Base-by-base conservation (phyloP, 768 basidiomycete species). In the Boletus pseudopeckii region DNA sequence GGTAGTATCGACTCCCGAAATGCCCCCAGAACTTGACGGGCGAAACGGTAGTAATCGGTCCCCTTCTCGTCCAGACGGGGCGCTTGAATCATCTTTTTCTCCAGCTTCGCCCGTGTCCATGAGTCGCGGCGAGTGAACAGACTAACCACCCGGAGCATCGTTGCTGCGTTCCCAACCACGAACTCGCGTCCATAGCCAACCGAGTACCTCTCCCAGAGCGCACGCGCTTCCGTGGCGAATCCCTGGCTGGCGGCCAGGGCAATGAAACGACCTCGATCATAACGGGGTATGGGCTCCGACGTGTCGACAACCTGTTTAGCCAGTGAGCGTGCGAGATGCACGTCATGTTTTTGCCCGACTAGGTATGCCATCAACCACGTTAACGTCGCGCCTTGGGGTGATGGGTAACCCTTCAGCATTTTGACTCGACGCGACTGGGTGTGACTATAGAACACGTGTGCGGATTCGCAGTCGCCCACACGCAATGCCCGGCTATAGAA, bases 161-260 rank as follows among this genome's bases (percentile, higher is more conserved):
- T 66, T 18, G 66, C 66, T 20, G 79, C 71, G 56, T 78, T 73
- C 17, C 76, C 78, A 10, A 73, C 66, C 28, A 88, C 74, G 3
- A 72, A 48, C 15, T 64, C 59, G 18, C 61, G 72, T 45, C 79
- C 77, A 47, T 56, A 65, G 20, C 79, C 80, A 38, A 56, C 61
- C 1, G 79, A 68, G 62, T 80, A 84, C 55, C 75, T 74, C 57
- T 80, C 78, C 83, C 84, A 89, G 17, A 89, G 74, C 8, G 63
- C 59, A 18, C 83, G 74, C 20, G 85, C 80, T 15, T 76, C 64
- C 6, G 56, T 64, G 5, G 76, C 75, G 43, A 81, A 77, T 8
- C 85, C 83, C 22, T 69, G 64, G 24, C 65, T 59, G 1, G 84
- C 85, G 7, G 70, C 56, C 17, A 74, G 55, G 0, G 73, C 59